phyloP scores from a whole-genome alignment of 257 asterid genomes.

The Lithospermum erythrorhizon region DNA sequence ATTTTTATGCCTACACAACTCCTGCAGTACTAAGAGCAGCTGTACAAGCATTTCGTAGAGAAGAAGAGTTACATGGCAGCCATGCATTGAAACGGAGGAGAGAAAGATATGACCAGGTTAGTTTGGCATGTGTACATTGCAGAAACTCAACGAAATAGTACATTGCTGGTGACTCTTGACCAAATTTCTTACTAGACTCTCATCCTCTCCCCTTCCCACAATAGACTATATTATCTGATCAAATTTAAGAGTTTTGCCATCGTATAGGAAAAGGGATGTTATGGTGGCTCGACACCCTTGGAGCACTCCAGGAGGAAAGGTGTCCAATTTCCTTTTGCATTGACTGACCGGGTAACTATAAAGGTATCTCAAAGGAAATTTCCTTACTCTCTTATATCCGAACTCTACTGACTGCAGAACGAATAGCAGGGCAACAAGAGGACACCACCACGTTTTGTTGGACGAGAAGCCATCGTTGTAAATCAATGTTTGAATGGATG shows the following conservation, averaged over 20 bases:
- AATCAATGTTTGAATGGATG: conserved; percentile 95
- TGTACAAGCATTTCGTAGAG: conserved; percentile 77
- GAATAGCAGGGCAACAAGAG: conserved; percentile 88
- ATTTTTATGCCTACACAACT: no score
- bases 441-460: conserved; percentile 90
- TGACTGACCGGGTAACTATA: conserved; percentile 75
- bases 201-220: no score
- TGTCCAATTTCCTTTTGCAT: conserved; percentile 79
- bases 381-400: conserved; percentile 11
- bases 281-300: conserved; percentile 36
- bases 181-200: background rate
- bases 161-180: no score
- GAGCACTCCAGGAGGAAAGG: conserved; percentile 68
- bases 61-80: conserved; percentile 59
- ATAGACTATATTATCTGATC: no score
- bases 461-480: conserved; percentile 90
- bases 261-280: conserved; percentile 57
- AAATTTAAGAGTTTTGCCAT: conserved; percentile 2
- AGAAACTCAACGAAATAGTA: background rate
- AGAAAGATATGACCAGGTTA: conserved; percentile 68
- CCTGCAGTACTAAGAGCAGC: conserved; percentile 73
- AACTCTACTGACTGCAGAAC: conserved; percentile 10
- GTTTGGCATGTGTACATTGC: background rate
- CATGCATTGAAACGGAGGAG: conserved; percentile 53
- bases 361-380: conserved; percentile 38